These are phyloP conservation scores for Barnettozyma botsteinii DNA, from an alignment of 805 yeast species.

Conservation along the genomic window DNA sequence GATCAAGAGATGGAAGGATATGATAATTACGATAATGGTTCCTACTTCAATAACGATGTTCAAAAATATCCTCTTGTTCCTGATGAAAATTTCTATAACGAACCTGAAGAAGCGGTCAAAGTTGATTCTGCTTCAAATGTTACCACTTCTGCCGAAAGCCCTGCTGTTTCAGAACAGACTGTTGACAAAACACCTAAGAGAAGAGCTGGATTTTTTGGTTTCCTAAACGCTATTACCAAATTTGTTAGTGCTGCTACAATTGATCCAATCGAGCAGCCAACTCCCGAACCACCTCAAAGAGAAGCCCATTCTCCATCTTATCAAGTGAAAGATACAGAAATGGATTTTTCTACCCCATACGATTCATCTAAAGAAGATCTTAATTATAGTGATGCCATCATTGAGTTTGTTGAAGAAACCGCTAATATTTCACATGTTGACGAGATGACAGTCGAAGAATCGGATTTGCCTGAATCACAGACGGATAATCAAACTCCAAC, in stretches of 20 bases:
- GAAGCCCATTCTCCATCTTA: neutral
- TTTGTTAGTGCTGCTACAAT: neutral
- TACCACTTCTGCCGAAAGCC: too few species aligned
- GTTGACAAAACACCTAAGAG: neutral
- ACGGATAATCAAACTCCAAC: neutral
- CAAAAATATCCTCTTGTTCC: neutral
- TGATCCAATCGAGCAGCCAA: conserved; percentile 1
- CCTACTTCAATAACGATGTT: neutral
- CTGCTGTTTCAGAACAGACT: neutral
- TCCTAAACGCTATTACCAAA: neutral
- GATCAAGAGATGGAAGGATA: neutral
- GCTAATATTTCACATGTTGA: conserved; percentile 1
- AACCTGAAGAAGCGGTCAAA: neutral
- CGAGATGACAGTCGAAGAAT: neutral
- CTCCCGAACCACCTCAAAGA: neutral
- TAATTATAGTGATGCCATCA: conserved; percentile 8
- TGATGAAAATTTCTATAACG: conserved; percentile 1
- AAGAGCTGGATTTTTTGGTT: neutral
- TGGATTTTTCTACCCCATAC: conserved; percentile 1
- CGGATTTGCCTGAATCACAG: neutral
- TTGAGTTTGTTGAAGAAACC: conserved; percentile 4
- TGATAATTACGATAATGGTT: neutral
- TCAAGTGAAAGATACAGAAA: neutral
- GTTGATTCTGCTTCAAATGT: too few species aligned
- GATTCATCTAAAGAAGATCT: too few species aligned